Conservation (phyloP, 2,329 filamentous ascomycete species). For the Sclerotinia subarctica region DNA sequence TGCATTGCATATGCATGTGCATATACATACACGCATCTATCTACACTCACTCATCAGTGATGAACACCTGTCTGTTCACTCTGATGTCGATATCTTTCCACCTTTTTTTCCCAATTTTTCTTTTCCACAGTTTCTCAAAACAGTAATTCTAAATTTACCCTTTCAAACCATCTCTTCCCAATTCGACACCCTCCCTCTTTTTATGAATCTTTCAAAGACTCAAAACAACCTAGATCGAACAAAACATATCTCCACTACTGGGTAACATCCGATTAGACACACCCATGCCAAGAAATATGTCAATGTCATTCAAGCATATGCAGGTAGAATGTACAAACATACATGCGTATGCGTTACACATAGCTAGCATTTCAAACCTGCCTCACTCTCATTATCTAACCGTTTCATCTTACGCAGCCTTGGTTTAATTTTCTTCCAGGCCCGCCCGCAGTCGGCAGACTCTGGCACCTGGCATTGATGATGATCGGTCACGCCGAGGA, state of each 20-base stretch:
- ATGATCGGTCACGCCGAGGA: background rate
- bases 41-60: background rate
- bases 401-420: background rate
- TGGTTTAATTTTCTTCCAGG: background rate
- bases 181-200: background rate
- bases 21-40: background rate
- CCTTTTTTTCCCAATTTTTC: background rate
- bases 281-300: conserved; percentile 1
- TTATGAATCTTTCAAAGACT: background rate
- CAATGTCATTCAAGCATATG: conserved; percentile 10
- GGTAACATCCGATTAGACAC: conserved; percentile 5
- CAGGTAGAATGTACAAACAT: conserved; percentile 3
- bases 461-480: background rate
- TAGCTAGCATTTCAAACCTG: background rate
- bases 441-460: background rate
- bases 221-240: background rate
- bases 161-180: background rate
- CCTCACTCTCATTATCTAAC: background rate
- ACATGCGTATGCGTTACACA: conserved; percentile 3
- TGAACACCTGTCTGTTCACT: background rate
- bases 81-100: background rate
- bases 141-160: background rate
- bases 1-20: conserved; percentile 15
- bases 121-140: background rate
- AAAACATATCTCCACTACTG: background rate